Conservation (phyloP, 2,329 filamentous ascomycete genomes). For the Dothistroma septosporum region DNA sequence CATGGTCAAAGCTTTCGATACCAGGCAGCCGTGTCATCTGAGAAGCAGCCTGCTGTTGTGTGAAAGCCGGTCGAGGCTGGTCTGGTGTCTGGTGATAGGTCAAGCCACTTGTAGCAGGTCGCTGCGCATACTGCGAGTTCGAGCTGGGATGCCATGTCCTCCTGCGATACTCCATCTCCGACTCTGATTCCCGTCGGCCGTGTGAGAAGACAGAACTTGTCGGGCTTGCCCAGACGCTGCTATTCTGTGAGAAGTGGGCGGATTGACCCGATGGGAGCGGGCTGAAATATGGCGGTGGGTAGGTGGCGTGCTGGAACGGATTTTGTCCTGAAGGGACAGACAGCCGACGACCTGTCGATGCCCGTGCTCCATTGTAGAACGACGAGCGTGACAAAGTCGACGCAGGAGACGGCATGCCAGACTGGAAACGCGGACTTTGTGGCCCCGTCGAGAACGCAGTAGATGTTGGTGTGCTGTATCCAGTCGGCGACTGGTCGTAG, state of each 20-base stretch:
- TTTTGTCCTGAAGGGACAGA: conserved; percentile 75
- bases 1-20: conserved; percentile 85
- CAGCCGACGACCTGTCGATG: conserved; percentile 64
- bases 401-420: conserved; percentile 66
- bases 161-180: conserved; percentile 74
- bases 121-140: conserved; percentile 54
- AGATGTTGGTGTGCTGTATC: conserved; percentile 78
- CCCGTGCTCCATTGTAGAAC: conserved; percentile 66
- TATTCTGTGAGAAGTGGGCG: conserved; percentile 53
- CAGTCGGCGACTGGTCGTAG: conserved; percentile 66
- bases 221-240: conserved; percentile 62
- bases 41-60: conserved; percentile 50
- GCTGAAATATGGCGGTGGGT: conserved; percentile 55
- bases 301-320: conserved; percentile 62
- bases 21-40: conserved; percentile 72
- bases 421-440: conserved; percentile 71
- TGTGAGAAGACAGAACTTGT: conserved; percentile 60
- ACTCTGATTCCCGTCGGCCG: conserved; percentile 62
- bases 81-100: conserved; percentile 71
- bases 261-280: conserved; percentile 54
- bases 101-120: conserved; percentile 66
- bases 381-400: conserved; percentile 65
- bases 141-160: conserved; percentile 89
- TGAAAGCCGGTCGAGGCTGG: conserved; percentile 54
- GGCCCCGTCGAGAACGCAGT: conserved; percentile 73